Evolutionary conservation across 108 stramenopile species (phyloP), one percentile per base, ranked within the genome.

Genomic region (Skeletonema marinoi): DNA sequence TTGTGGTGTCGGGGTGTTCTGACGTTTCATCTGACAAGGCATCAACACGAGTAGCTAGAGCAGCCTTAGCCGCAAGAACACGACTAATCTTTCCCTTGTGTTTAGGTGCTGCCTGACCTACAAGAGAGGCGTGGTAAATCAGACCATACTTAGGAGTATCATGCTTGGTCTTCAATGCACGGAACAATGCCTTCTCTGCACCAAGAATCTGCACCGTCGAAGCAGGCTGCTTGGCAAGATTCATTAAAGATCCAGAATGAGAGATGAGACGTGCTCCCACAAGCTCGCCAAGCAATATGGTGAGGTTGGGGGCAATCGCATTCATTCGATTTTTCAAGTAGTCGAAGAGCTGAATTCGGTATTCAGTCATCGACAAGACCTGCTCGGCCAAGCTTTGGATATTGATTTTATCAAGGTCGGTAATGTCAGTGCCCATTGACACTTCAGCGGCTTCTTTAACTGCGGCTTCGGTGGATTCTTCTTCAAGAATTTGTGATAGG

Each of bases 101-200:
- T 92, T 99, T 99, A 13, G 98, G 98, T 42, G 96, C 88, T 11
- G 98, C 96, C 81, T 99, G 99, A 58, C 99, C 99, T 60, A 99
- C 97, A 38, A 99, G 93, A 44, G 98, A 98, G 14, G 98, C 98
- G 80, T 99, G 99, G 77, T 99, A 99, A 78, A 99, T 99, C 48
- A 99, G 90, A 36, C 99, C 99, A 83, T 99, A 99, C 88, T 99
- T 99, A 51, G 99, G 99, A 19, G 99, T 99, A 87, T 99, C 98
- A 66, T 98, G 98, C 88, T 99, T 99, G 29, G 99, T 99, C 86
- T 99, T 99, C 60, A 99, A 94, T 32, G 99, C 99, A n/a, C 99
- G 96, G 93, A 99, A 99, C 46, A 99, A 93, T 3, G 98, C 99
- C 91, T 99, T 99, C 77, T 99, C 99, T 1, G 99, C 99, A 29